phyloP scores from a whole-genome alignment of 352 stramenopile species.

The Pythium sp. region DNA sequence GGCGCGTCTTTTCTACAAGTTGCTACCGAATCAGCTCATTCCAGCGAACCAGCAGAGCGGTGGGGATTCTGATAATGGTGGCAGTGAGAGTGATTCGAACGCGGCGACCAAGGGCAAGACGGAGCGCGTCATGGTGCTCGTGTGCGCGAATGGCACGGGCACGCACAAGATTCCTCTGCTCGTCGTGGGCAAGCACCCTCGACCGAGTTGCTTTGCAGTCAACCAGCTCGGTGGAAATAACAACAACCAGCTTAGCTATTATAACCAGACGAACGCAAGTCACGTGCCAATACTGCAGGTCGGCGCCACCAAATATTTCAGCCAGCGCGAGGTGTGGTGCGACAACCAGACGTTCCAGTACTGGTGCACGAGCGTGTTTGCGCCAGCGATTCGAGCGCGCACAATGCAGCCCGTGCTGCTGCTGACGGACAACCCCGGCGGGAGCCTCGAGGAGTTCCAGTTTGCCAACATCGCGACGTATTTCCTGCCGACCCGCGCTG shows the following conservation, averaged over 20 bases:
- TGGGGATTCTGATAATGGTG: slow-evolving; percentile 4
- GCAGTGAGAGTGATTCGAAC: not conserved
- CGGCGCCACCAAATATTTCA: slow-evolving; percentile 28
- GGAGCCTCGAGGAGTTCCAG: slow-evolving; percentile 32
- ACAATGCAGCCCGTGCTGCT: slow-evolving; percentile 45
- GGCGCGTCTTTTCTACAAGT: slow-evolving; percentile 48
- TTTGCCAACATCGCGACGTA: slow-evolving; percentile 34
- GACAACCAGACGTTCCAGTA: slow-evolving; percentile 49
- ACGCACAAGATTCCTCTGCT: slow-evolving; percentile 56
- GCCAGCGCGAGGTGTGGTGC: slow-evolving; percentile 54
- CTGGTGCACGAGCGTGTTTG: slow-evolving; percentile 48
- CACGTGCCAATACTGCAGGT: slow-evolving; percentile 11
- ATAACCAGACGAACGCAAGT: not conserved
- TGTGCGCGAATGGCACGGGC: slow-evolving; percentile 49
- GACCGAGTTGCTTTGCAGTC: slow-evolving; percentile 24
- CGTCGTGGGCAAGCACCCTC: slow-evolving; percentile 44
- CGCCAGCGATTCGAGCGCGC: slow-evolving; percentile 38
- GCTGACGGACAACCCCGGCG: slow-evolving; percentile 43
- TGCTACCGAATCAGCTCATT: slow-evolving; percentile 29
- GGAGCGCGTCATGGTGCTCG: slow-evolving; percentile 39
- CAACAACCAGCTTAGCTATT: not conserved
- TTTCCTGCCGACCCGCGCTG: slow-evolving; percentile 34
- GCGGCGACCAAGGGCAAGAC: slow-evolving; percentile 25
- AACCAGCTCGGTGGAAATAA: slow-evolving; percentile 10
- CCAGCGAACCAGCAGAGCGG: slow-evolving; percentile 1